Conservation (phyloP, 1,284 basidiomycete species). For the Golubevia sp. region DNA sequence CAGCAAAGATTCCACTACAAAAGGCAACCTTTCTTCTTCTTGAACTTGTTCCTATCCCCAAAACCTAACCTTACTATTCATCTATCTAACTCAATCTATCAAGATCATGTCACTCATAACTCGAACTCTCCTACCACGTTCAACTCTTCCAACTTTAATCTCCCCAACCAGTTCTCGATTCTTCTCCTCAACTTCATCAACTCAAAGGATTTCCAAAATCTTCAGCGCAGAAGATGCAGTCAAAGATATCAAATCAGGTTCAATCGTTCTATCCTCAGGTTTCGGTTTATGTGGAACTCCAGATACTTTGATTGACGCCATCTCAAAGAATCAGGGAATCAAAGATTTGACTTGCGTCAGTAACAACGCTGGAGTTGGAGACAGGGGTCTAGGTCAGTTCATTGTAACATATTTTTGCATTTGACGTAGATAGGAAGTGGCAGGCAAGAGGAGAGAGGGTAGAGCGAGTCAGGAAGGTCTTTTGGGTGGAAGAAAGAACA, state of each 20-base stretch:
- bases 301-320: slow-evolving; percentile 51
- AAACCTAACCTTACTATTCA: no score
- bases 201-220: slow-evolving; percentile 24
- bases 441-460: neutral
- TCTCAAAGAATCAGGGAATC: slow-evolving; percentile 30
- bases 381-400: slow-evolving; percentile 34
- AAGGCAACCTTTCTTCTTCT: no score
- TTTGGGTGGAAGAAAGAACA: neutral
- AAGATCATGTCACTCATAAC: no score
- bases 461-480: neutral
- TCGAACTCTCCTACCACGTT: no score
- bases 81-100: no score
- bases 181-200: neutral
- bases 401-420: no score
- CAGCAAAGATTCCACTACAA: no score
- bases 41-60: no score
- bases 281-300: slow-evolving; percentile 59
- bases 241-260: slow-evolving; percentile 42
- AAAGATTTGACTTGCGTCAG: slow-evolving; percentile 47
- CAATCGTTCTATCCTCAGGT: slow-evolving; percentile 43
- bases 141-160: no score
- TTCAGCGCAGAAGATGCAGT: slow-evolving; percentile 46
- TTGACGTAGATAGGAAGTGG: no score
- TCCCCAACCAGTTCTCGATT: no score
- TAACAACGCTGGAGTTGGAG: slow-evolving; percentile 57